Evolutionary conservation across 169 alveolate species (phyloP), one percentile per base, ranked within the genome.

Genomic region (Eimeria necatrix): DNA sequence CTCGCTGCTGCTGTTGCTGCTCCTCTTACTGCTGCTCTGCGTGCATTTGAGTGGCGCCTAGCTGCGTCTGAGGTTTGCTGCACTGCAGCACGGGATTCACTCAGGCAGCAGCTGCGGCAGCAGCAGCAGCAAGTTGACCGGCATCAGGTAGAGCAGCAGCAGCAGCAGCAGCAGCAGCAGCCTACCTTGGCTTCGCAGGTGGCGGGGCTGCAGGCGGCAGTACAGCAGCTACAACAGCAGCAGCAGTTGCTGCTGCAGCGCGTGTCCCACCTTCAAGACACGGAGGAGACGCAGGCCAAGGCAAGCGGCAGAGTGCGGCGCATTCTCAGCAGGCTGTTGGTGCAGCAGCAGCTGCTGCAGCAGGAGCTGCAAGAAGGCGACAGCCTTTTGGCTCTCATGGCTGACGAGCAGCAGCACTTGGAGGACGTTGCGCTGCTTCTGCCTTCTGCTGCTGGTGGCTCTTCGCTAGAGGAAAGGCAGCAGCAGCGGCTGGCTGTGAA

Each of bases 261-360:
- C 1, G 48, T 80, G 20, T 20, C 46, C 8, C 71, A 48, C 7
- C 70, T 80, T 18, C 48, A 71, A 10, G 68, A 22, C 71, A 46
- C n/a, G 49, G 88, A 48, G 10, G 88, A 80, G 88, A 24, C 88
- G 8, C 88, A 80, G 16, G 88, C 88, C 4, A 46, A 80, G 88
- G 22, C 12, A 20, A 80, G 71, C 61, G 49, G 88, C 70, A 80
- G 88, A 80, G 88, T 80, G 88, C 68, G 70, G 70, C 61, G 88
- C 16, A 51, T 80, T 6, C 71, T 80, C 24, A 80, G 70, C 70
- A 48, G 88, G 88, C 22, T 80, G 88, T 18, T 80, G 41, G 51
- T 22, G 49, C 88, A 80, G 88, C 88, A 80, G 88, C 88, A 80
- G 88, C 70, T 49, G 88, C 88, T 80, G 68, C 88, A 80, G 88